Percentiles rank a stretch among this genome's conserved stretches.
Conservation (phyloP, 1,139 yeast genomes). For the Taphrina sp. region DNA sequence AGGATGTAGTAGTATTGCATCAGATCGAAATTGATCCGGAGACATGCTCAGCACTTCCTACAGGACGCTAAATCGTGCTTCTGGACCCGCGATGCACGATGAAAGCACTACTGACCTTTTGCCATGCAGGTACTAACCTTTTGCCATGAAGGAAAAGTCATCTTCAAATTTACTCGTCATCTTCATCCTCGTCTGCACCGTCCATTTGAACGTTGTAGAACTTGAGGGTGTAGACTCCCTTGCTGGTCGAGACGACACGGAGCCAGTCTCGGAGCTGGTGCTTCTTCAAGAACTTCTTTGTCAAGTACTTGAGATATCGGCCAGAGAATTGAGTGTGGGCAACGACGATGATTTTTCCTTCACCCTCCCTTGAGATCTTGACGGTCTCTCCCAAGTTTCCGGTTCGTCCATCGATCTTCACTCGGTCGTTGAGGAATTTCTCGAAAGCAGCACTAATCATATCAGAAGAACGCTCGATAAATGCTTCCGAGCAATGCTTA, state of each 20-base stretch:
- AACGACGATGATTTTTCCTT: constrained; percentile 77
- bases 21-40: constrained; percentile 26
- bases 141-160: not conserved
- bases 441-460: constrained; percentile 70
- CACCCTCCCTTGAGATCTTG: constrained; percentile 80
- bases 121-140: not conserved
- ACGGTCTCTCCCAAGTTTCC: constrained; percentile 97
- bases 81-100: not conserved
- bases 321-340: constrained; percentile 97
- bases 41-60: constrained; percentile 33
- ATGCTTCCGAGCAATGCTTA: too few relatives aligned
- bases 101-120: not conserved
- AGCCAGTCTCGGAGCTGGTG: constrained; percentile 80
- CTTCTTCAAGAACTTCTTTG: constrained; percentile 34
- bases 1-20: constrained; percentile 25
- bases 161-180: constrained; percentile 37
- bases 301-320: constrained; percentile 49
- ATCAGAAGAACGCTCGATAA: too few relatives aligned
- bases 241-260: constrained; percentile 95
- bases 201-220: constrained; percentile 99
- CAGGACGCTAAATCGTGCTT: not conserved
- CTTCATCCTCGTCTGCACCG: constrained; percentile 75
- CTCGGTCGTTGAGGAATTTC: constrained; percentile 97
- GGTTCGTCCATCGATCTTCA: constrained; percentile 94
- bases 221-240: constrained; percentile 95